Evolutionary conservation across 768 basidiomycete species (phyloP), one percentile per base, ranked within the genome.

Genomic region (Suillus plorans): DNA sequence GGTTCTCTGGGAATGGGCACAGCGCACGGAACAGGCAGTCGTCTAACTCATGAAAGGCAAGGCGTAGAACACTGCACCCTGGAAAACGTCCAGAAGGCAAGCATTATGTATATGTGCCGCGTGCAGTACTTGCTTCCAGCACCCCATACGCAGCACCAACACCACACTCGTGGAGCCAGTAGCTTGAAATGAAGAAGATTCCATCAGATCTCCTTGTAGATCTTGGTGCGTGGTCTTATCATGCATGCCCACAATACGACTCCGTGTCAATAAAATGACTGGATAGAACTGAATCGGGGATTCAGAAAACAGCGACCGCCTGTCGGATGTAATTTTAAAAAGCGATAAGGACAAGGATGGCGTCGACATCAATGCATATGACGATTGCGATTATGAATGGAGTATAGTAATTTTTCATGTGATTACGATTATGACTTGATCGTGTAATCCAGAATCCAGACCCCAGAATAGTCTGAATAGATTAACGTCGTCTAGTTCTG

Each of bases 401-500:
- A 62, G 69, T 76, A 73, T 70, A 37, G 61, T 70, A 68, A 42
- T 63, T 68, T 37, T 39, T 57, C 55, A 62, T 64, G 44, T 61
- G 44, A 36, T 41, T 31, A 60, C 22, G 45, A 50, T 50, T 28
- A 50, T 50, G 50, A 50, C 1, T 50, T 50, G 49, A 50, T 50
- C 49, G 49, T 50, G 25, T 14, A 16, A 31, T 28, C 50, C 25
- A 25, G 47, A 47, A 22, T 22, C 9, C n/a, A 47, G 47, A 20
- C 13, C 49, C 49, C 22, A 49, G 47, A 45, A 47, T 20, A 44
- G 31, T 31, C 31, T 31, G 31, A 31, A 47, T 47, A 49, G 45
- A 31, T 72, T 69, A 80, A 64, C 80, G 76, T 71, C 80, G 78
- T 64, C 80, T 71, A 28, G 73, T 80, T 57, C 81, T 73, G 34